Evolutionary conservation across 176 grass and related monocot species (phyloP).

Genomic region (Juncus inflexus): DNA sequence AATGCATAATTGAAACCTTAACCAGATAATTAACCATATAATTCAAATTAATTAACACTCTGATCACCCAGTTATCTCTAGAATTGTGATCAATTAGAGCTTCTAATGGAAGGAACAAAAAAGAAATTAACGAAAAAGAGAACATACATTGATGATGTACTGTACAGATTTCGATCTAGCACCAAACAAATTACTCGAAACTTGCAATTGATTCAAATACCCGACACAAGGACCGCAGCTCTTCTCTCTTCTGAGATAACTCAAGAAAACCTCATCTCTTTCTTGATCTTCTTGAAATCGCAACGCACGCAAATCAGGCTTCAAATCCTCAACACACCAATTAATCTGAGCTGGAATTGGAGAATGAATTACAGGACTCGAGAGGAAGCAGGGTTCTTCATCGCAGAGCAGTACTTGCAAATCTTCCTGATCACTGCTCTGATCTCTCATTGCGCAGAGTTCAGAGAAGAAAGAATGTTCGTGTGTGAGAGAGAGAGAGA

Average conservation of each 20-base stretch:
- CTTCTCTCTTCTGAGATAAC: conserved; percentile 40
- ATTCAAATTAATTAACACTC: too few species aligned
- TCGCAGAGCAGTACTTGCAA: conserved; percentile 41
- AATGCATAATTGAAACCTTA: too few species aligned
- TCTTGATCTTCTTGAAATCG: background rate
- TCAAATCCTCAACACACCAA: background rate
- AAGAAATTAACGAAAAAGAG: background rate
- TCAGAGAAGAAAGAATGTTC: background rate
- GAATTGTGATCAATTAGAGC: background rate
- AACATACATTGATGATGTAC: conserved; percentile 65
- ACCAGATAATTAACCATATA: too few species aligned
- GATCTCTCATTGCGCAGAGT: conserved; percentile 2
- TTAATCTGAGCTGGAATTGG: background rate
- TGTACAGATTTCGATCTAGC: conserved; percentile 43
- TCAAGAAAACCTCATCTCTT: conserved; percentile 6
- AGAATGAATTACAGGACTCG: conserved; percentile 1
- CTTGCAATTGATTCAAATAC: conserved; percentile 33
- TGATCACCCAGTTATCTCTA: background rate
- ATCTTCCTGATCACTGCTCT: conserved; percentile 3
- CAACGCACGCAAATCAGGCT: background rate
- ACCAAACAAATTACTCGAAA: background rate
- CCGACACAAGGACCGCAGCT: conserved; percentile 24
- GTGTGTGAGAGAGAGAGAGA: background rate
- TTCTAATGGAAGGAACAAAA: background rate
- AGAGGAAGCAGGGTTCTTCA: conserved; percentile 42